These are phyloP conservation scores for Solanum medicagineum DNA, from an alignment of 257 asterid species.

Conservation along the genomic window DNA sequence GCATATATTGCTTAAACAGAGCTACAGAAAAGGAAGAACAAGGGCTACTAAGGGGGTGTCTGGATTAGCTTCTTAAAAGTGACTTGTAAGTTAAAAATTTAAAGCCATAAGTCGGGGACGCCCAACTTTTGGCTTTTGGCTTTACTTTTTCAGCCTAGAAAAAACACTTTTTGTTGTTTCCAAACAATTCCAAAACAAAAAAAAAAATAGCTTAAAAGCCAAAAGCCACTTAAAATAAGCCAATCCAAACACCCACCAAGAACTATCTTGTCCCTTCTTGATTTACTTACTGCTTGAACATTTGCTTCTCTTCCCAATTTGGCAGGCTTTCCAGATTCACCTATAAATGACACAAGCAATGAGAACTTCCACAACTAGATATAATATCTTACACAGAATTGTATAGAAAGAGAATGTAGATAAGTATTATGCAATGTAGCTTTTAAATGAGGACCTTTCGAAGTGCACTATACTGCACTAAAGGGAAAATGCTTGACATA, in stretches of 20 bases:
- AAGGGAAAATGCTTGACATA: not conserved
- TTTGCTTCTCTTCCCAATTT: conserved; percentile 94
- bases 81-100: no score
- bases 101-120: no score
- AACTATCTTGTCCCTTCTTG: not conserved
- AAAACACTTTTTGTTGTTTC: no score
- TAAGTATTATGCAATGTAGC: not conserved
- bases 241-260: no score
- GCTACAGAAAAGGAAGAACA: not conserved
- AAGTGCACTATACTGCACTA: not conserved
- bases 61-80: no score
- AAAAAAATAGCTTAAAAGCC: no score
- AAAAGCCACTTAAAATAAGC: no score
- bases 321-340: conserved; percentile 89
- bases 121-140: no score
- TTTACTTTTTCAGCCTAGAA: no score
- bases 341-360: conserved; percentile 23
- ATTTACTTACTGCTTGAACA: conserved; percentile 72
- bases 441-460: not conserved
- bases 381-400: not conserved
- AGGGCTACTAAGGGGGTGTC: not conserved
- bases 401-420: not conserved
- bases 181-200: no score
- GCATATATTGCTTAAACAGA: not conserved
- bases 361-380: not conserved